Conservation (phyloP, 148 eudicot species). For the Amaranthus cruentus region DNA sequence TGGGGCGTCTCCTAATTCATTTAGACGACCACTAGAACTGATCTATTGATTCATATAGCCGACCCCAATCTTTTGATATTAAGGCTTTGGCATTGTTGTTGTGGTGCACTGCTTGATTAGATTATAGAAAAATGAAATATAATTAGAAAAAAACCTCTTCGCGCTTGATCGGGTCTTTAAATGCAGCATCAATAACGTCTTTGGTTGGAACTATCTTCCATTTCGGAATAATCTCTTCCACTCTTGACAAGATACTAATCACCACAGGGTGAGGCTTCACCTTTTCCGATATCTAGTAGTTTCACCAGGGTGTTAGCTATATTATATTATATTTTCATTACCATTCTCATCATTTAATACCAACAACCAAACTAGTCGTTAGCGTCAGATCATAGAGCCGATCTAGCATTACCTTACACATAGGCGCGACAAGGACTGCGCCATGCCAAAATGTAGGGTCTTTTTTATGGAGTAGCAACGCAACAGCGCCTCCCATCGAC, state of each 20-base stretch:
- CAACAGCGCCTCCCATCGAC: slow-evolving; percentile 99
- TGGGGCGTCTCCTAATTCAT: too few species aligned
- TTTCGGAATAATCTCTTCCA: slow-evolving; percentile 90
- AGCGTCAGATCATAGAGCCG: neutral
- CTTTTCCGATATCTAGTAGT: slow-evolving; percentile 84
- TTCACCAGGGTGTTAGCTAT: neutral
- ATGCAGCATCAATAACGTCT: slow-evolving; percentile 85
- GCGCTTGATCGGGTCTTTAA: slow-evolving; percentile 86
- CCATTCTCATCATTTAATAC: too few species aligned
- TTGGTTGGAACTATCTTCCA: slow-evolving; percentile 98
- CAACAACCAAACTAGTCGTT: too few species aligned
- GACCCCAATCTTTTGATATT: too few species aligned
- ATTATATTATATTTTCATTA: neutral
- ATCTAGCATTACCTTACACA: slow-evolving; percentile 80
- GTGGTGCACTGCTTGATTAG: neutral
- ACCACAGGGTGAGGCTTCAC: slow-evolving; percentile 95
- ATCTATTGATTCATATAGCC: too few species aligned
- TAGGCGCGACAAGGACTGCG: slow-evolving; percentile 93
- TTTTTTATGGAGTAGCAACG: slow-evolving; percentile 75
- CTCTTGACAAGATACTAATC: slow-evolving; percentile 60
- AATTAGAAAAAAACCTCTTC: slow-evolving; percentile 54
- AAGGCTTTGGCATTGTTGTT: neutral
- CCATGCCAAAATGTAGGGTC: slow-evolving; percentile 86
- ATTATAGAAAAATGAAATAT: neutral
- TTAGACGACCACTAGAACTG: too few species aligned